Conservation (phyloP, 495 filamentous ascomycete species). For the Penicillium cinerascens region DNA sequence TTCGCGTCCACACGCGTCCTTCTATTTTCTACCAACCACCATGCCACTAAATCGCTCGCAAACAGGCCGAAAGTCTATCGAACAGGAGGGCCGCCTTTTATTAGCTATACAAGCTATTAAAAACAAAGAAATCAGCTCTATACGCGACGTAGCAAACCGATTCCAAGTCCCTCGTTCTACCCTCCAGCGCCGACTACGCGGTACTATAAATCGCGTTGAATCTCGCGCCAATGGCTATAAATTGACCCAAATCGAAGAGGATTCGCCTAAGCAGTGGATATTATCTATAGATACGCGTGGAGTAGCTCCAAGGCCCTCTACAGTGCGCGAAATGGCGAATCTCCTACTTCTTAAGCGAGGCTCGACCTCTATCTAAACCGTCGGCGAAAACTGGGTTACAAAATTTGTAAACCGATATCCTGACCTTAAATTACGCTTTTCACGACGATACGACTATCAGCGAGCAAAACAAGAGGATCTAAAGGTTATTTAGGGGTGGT, state of each 20-base stretch:
- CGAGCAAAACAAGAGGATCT: neutral
- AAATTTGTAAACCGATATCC: constrained; percentile 30
- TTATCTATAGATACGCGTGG: constrained; percentile 18
- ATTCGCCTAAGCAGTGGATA: constrained; percentile 33
- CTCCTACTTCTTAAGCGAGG: neutral
- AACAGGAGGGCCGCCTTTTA: neutral
- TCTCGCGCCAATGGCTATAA: constrained; percentile 7
- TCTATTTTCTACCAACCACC: neutral
- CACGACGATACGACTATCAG: constrained; percentile 1
- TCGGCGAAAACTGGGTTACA: constrained; percentile 3
- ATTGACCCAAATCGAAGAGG: constrained; percentile 29
- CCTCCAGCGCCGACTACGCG: neutral
- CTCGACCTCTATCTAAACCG: neutral
- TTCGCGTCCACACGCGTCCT: neutral
- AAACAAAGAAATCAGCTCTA: neutral
- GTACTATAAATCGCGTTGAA: neutral
- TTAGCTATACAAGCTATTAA: constrained; percentile 7
- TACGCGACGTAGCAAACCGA: neutral
- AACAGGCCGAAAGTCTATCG: neutral
- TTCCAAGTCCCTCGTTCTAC: neutral
- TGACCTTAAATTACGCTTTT: constrained; percentile 28
- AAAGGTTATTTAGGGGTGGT: neutral
- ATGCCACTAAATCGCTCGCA: neutral
- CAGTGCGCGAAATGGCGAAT: constrained; percentile 9
- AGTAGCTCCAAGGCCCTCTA: neutral